Conservation (phyloP, 495 filamentous ascomycete species). For the Cercophora newfieldiana region DNA sequence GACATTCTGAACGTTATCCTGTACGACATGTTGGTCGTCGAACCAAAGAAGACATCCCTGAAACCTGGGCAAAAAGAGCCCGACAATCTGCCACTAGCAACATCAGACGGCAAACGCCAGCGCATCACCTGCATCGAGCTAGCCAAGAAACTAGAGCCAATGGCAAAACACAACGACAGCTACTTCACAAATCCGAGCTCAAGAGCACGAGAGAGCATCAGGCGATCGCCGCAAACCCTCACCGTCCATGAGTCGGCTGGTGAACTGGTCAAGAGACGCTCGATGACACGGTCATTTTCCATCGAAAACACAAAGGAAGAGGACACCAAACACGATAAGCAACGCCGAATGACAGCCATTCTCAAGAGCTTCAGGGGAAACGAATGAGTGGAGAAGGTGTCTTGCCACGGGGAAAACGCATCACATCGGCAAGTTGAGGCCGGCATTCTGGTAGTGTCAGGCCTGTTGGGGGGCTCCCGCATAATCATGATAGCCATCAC, state of each 20-base stretch:
- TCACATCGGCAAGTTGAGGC: not conserved
- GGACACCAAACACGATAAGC: not conserved
- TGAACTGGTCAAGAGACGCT: not conserved
- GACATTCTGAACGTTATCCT: conserved; percentile 12
- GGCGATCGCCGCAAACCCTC: not conserved
- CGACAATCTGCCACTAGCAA: not conserved
- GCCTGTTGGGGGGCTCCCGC: too few relatives aligned
- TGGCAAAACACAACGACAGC: not conserved
- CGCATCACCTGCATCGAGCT: not conserved
- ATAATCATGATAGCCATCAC: not conserved
- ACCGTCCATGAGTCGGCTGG: not conserved
- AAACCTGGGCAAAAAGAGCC: not conserved
- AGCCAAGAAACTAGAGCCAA: not conserved
- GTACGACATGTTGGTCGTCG: conserved; percentile 10
- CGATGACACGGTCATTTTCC: not conserved
- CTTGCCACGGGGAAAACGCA: too few relatives aligned
- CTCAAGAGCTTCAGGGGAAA: too few relatives aligned
- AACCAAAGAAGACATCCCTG: not conserved
- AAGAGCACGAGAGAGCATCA: not conserved
- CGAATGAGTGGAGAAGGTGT: too few relatives aligned
- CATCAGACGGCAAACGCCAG: too few relatives aligned
- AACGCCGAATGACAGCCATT: too few relatives aligned
- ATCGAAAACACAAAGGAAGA: not conserved
- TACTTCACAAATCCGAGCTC: conserved; percentile 4
- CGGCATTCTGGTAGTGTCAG: not conserved